Base-by-base conservation (phyloP, 2,329 filamentous ascomycete genomes). In the Pseudogymnoascus sp. region DNA sequence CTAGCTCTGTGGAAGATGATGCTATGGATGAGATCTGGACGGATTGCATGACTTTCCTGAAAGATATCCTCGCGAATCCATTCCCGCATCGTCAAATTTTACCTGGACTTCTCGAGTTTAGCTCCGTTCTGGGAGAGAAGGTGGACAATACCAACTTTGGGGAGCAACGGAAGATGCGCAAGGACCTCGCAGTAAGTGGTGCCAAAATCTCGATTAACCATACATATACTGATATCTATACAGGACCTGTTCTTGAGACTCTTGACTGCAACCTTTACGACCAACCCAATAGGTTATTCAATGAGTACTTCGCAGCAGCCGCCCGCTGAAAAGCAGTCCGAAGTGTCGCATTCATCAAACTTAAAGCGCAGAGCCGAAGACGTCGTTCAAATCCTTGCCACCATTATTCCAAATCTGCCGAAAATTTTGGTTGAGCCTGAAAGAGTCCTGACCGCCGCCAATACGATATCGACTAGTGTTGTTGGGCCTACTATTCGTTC, bases 21-120 rank as follows among this genome's bases (percentile, higher is more conserved):
- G 89, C 94, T 13, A 93, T 97, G 82, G 94, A 99, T 69, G 94
- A 99, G 74, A 96, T 99, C 58, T 99, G 94, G 94, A 82, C 87
- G 40, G 93, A 99, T 72, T 99, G 93, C 73, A 91, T 92, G 69
- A 84, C 88, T 0, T 99, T 99, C 73, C 75, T 97, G 64, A 88
- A 87, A 65, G 95, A 99, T 72, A 83, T 99, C 29, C 80, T 99
- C 29, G 86, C 88, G 25, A 99, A 99, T 70, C 95, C 94, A 1
- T 91, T 99, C 70, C 94, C 94, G 2, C 93, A 99, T 75, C 83
- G 94, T 62, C 92, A 97, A 71, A 93, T 92, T 6, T 76, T 99
- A 39, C 90, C 94, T 5, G 86, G 87, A 60, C 78, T 99, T 48
- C 78, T 99, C 10, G 90, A 96, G 68, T 97, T 97, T 70, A 89